These are phyloP conservation scores for Balansia obtecta DNA, from an alignment of 2,329 filamentous ascomycete genomes.

Conservation along the genomic window DNA sequence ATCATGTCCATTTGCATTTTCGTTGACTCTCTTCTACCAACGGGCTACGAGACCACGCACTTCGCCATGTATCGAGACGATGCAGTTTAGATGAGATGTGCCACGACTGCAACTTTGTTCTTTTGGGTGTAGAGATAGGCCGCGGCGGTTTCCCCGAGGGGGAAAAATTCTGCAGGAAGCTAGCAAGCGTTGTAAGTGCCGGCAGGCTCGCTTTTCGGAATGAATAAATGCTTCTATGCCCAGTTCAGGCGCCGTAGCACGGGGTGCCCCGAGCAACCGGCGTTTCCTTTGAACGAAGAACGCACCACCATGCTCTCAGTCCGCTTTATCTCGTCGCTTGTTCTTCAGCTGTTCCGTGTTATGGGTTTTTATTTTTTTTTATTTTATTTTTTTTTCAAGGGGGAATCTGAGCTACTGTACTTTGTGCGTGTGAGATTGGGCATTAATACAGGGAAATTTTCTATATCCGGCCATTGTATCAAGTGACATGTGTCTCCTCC, in stretches of 20 bases:
- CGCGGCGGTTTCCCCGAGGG: neutral
- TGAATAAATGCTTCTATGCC: neutral
- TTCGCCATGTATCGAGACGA: conserved; percentile 10
- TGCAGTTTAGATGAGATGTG: conserved; percentile 1
- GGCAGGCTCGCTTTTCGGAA: neutral
- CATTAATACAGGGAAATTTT: conserved; percentile 10
- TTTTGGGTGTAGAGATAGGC: neutral
- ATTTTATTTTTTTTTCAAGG: too few relatives aligned
- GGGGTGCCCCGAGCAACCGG: neutral
- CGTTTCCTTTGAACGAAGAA: neutral
- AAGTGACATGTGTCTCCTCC: neutral
- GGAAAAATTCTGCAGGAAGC: neutral
- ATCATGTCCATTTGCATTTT: conserved; percentile 22
- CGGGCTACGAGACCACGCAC: conserved; percentile 7
- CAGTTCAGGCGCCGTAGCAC: neutral
- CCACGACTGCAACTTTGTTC: neutral
- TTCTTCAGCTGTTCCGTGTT: conserved; percentile 8
- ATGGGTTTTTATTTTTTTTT: too few relatives aligned
- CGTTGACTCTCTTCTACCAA: conserved; percentile 7
- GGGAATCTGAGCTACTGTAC: conserved; percentile 6
- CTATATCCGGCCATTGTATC: neutral
- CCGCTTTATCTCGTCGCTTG: neutral
- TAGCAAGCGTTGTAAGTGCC: neutral
- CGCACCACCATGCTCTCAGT: neutral
- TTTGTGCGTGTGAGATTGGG: conserved; percentile 8